Base-by-base conservation (phyloP, 2,329 filamentous ascomycete species). In the Scedosporium minutisporum region DNA sequence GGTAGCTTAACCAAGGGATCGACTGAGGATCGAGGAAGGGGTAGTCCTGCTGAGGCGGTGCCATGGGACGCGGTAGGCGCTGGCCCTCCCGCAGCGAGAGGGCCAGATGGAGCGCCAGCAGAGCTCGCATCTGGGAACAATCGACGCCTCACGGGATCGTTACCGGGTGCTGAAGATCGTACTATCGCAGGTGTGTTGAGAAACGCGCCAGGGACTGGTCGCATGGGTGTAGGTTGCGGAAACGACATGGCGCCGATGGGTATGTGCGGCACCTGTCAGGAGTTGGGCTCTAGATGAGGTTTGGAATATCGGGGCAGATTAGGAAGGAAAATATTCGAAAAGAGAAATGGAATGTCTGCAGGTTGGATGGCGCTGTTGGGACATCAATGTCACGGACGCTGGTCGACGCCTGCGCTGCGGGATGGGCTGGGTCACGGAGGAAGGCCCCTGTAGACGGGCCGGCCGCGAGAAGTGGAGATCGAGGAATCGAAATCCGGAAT, bases 191-290 rank as follows among this genome's bases (percentile, higher is more conserved):
- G 90, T 23, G 90, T 93, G 69, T 88, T 85, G 70, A 91, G 76
- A 71, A 87, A 93, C 69, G 87, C 87, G 77, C 90, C 90, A 55
- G 90, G 90, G 58, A 91, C 79, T 65, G 85, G 85, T 69, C 89
- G 86, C 76, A 87, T 81, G 46, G 90, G 90, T 63, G 90, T 90
- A 66, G 76, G 77, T 67, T 77, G 76, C 25, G 79, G 75, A 66
- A 83, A 82, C 60, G 83, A 78, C 84, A 87, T 87, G 68, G 14
- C 44, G 58, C 23, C 21, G 23, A 21, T 10, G 14, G 33, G 21
- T 23, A 12, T 38, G 27, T 27, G 42, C 44, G 27, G 21, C n/a
- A 27, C 59, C 33, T 27, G 42, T 51, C 9, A 14, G 27, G 38
- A 46, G n/a, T 23, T 23, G 18, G 23, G 29, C 44, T 18, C 5